These are phyloP conservation scores for Pisolithus microcarpus DNA, from an alignment of 768 basidiomycete species.

Conservation along the genomic window DNA sequence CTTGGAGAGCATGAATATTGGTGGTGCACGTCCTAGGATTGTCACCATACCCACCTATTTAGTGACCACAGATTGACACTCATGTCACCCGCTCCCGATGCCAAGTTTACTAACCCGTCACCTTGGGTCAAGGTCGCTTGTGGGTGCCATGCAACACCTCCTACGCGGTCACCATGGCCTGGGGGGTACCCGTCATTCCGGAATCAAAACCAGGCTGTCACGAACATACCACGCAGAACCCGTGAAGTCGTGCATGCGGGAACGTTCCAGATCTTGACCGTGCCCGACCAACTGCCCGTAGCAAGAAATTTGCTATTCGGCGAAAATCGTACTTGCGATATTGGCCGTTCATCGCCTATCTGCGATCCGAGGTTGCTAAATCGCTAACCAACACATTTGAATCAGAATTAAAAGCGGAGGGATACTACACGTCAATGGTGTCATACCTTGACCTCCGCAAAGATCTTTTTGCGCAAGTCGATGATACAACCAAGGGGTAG, in stretches of 20 bases:
- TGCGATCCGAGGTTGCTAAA: conserved; percentile 93
- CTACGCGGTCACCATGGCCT: conserved; percentile 88
- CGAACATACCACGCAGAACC: conserved; percentile 58
- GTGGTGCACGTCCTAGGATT: background rate
- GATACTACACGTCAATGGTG: background rate
- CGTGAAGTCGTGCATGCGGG: conserved; percentile 79
- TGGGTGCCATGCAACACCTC: conserved; percentile 98
- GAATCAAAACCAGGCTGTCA: background rate
- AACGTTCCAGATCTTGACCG: conserved; percentile 92
- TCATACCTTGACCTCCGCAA: conserved; percentile 80
- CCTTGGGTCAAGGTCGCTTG: conserved; percentile 71
- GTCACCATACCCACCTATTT: conserved; percentile 50
- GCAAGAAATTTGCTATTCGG: conserved; percentile 85
- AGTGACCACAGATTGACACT: conserved; percentile 86
- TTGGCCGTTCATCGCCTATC: conserved; percentile 93
- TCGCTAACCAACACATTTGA: conserved; percentile 42
- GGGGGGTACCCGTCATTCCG: conserved; percentile 8
- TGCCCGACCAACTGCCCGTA: conserved; percentile 95
- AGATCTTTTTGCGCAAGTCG: conserved; percentile 88
- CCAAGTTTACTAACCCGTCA: conserved; percentile 69
- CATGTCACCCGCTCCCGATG: conserved; percentile 85
- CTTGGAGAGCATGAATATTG: conserved; percentile 32
- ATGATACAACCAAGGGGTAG: conserved; percentile 84
- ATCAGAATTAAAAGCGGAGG: background rate
- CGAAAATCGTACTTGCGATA: conserved; percentile 90